These are phyloP conservation scores for Russula sp. DNA, from an alignment of 768 basidiomycete species.

Conservation along the genomic window DNA sequence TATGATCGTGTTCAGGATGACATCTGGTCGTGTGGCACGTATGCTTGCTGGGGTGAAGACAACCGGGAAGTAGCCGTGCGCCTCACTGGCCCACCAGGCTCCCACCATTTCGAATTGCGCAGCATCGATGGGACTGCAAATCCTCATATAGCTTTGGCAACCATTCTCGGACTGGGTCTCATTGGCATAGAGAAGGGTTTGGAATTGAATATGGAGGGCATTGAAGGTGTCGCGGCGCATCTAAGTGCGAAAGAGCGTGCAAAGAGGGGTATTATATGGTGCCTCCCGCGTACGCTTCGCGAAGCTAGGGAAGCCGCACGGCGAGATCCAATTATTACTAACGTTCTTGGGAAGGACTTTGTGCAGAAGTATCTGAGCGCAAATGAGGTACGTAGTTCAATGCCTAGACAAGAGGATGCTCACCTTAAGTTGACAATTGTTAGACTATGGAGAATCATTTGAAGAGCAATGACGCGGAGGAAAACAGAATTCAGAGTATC, in stretches of 20 bases:
- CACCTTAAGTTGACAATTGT: neutral
- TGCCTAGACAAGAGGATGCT: neutral
- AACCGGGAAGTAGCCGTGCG: slow-evolving; percentile 64
- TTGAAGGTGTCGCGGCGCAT: slow-evolving; percentile 34
- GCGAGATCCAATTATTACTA: slow-evolving; percentile 34
- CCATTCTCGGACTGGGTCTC: slow-evolving; percentile 48
- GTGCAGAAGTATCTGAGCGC: slow-evolving; percentile 42
- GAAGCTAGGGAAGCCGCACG: slow-evolving; percentile 42
- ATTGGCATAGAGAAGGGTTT: slow-evolving; percentile 40
- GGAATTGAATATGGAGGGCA: slow-evolving; percentile 37
- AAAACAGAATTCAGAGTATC: neutral
- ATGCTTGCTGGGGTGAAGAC: slow-evolving; percentile 60
- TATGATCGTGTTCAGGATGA: slow-evolving; percentile 62
- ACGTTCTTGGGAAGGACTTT: slow-evolving; percentile 41
- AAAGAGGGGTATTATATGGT: slow-evolving; percentile 41
- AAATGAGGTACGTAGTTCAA: slow-evolving; percentile 38
- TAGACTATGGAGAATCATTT: slow-evolving; percentile 19
- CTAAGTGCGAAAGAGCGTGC: slow-evolving; percentile 42
- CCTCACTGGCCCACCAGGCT: slow-evolving; percentile 40
- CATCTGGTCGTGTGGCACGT: slow-evolving; percentile 68
- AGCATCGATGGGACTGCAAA: slow-evolving; percentile 59
- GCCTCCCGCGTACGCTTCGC: slow-evolving; percentile 47
- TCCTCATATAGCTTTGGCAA: slow-evolving; percentile 55
- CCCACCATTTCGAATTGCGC: slow-evolving; percentile 59
- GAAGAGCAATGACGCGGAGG: neutral